Evolutionary conservation across 2,329 filamentous ascomycete species (phyloP), one percentile per base, ranked within the genome.

Genomic region (Phaeosphaeria sp.): DNA sequence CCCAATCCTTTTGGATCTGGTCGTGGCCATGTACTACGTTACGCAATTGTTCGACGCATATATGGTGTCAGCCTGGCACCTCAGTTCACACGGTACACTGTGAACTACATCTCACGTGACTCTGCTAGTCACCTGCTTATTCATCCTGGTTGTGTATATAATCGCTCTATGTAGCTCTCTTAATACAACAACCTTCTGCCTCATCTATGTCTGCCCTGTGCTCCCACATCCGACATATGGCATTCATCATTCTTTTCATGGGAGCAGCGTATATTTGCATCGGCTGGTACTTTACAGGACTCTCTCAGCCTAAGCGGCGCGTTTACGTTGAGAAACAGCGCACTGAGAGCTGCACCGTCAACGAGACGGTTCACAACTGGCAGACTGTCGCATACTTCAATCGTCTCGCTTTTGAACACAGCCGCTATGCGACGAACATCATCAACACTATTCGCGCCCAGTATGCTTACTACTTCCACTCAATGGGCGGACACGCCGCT

Each of bases 1-100:
- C 0, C 89, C 89, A 0, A 88, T 88, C 59, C 69, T 89, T 2
- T 71, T 87, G 17, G 89, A 92, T 71, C 75, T 91, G 8, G 64
- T 82, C n/a, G 77, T 90, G 21, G 88, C 88, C 0, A 83, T 89
- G 60, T 79, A 79, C 55, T 89, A 86, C 63, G 78, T 91, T 4
- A 87, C 85, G 57, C 79, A 79, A 50, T 80, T 88, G 11, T 91
- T 91, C 69, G 88, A 89, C 62, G 77, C 82, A 11, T 89, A 77
- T 55, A 71, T 79, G 71, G n/a, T n/a, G n/a, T n/a, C n/a, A n/a
- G n/a, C n/a, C n/a, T n/a, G n/a, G n/a, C n/a, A n/a, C n/a, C n/a
- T n/a, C n/a, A n/a, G n/a, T n/a, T n/a, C n/a, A n/a, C n/a, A n/a
- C n/a, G n/a, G n/a, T n/a, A n/a, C n/a, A n/a, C n/a, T n/a, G n/a